Base-by-base conservation (phyloP, 2,329 filamentous ascomycete genomes). In the Aureobasidium sp. region DNA sequence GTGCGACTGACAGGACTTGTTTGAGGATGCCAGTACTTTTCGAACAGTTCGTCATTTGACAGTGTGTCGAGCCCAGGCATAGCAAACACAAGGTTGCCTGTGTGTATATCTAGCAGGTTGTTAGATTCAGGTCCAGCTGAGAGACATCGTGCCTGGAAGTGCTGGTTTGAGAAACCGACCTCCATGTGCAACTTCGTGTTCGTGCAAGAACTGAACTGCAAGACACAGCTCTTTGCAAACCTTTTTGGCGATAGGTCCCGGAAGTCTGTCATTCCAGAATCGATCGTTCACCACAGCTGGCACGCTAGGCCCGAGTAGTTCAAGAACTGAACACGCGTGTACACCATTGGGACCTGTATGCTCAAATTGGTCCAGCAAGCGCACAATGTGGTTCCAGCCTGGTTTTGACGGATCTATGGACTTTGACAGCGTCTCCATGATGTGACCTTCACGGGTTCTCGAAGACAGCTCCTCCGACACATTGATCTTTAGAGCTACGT, bases 321-420 rank as follows among this genome's bases (percentile, higher is more conserved):
- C 73, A 50, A 75, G 71, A 6, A 81, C 73, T 0, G 80, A 66
- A 65, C 78, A 81, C n/a, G 70, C 65, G 64, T 81, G 78, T 2
- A 36, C 69, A 12, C 78, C 77, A 67, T 81, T 81, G 7, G 77
- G 77, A 10, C 79, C 77, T 1, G 66, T 46, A 48, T 76, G 55
- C 8, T 73, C 41, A 41, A 80, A 80, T 20, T 69, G 27, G 64
- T 78, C 73, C 27, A 75, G 63, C 26, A 78, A 47, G 26, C 64
- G 69, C 43, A 76, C 71, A 12, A 77, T 41, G 69, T 78, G 66
- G 39, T 63, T 63, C 20, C 52, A 63, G 26, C 64, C 66, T 27
- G 65, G 44, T 15, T 67, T 12, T 44, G 47, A 36, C n/a, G 41
- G 66, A 66, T 53, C 20, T n/a, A 27, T 32, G 13, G 36, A 13